Evolutionary conservation across 2,329 filamentous ascomycete species (phyloP).

Genomic region (Clarireedia sp.): DNA sequence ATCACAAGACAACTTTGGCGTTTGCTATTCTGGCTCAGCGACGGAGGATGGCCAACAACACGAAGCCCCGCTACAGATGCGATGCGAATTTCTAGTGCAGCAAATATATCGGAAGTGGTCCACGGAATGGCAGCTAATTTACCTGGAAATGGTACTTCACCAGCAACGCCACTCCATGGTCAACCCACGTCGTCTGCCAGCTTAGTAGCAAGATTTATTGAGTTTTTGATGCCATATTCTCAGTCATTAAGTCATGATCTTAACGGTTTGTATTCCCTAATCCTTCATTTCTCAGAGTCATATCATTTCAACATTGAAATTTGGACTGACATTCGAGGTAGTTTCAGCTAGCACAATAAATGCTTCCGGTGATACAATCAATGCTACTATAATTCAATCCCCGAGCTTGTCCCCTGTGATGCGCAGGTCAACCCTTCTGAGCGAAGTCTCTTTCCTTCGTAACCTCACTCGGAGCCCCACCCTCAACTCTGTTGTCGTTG

Average conservation of each 20-base stretch:
- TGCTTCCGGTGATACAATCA: constrained; percentile 10
- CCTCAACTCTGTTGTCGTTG: constrained; percentile 72
- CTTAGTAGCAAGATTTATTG: constrained; percentile 30
- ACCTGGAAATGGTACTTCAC: constrained; percentile 25
- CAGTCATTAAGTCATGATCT: constrained; percentile 20
- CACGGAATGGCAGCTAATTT: constrained; percentile 19
- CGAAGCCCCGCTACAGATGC: not conserved
- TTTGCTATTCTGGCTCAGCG: constrained; percentile 71
- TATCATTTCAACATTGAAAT: constrained; percentile 17
- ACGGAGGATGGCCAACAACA: constrained; percentile 26
- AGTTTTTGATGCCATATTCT: constrained; percentile 21
- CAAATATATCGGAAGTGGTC: constrained; percentile 15
- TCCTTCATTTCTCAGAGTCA: constrained; percentile 22
- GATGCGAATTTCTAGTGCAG: constrained; percentile 12
- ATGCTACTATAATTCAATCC: too few species aligned
- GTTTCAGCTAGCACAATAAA: constrained; percentile 9
- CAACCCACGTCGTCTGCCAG: constrained; percentile 33
- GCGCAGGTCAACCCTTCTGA: constrained; percentile 40
- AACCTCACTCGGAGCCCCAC: constrained; percentile 60
- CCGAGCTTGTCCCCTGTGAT: not conserved
- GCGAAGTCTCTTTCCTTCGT: constrained; percentile 48
- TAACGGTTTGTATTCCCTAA: constrained; percentile 22
- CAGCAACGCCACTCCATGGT: constrained; percentile 23
- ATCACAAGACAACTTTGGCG: constrained; percentile 89
- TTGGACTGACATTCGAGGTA: constrained; percentile 16